Evolutionary conservation across 352 stramenopile genomes (phyloP).

Genomic region (Phytophthora pluvialis): DNA sequence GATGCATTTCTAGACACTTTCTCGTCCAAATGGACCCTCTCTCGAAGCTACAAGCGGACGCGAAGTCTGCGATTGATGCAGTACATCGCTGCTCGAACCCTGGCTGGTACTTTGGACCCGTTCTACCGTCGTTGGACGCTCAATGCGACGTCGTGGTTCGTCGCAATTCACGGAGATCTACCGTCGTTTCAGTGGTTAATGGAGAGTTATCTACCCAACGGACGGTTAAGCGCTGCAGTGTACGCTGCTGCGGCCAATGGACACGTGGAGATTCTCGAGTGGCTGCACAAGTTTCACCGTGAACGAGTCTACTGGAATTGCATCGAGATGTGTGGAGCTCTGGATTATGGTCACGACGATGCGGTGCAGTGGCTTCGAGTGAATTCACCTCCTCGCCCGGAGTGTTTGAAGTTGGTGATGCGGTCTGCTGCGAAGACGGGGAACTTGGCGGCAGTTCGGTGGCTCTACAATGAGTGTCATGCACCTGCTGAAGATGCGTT

Average conservation of each 20-base stretch:
- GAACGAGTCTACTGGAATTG: conserved; percentile 27
- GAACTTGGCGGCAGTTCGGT: conserved; percentile 20
- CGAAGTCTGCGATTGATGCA: conserved; percentile 28
- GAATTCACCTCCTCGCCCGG: conserved; percentile 27
- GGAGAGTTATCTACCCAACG: conserved; percentile 14
- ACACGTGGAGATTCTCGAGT: conserved; percentile 29
- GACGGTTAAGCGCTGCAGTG: conserved; percentile 20
- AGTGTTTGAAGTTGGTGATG: conserved; percentile 34
- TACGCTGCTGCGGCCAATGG: conserved; percentile 33
- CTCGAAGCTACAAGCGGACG: conserved; percentile 23
- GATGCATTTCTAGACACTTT: conserved; percentile 33
- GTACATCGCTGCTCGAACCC: conserved; percentile 21
- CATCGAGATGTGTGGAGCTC: conserved; percentile 35
- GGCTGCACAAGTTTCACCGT: conserved; percentile 20
- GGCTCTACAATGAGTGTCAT: conserved; percentile 24
- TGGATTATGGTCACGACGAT: conserved; percentile 49
- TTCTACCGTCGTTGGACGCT: conserved; percentile 38
- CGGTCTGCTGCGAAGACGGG: conserved; percentile 23
- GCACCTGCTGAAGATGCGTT: conserved; percentile 19
- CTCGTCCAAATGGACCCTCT: conserved; percentile 26
- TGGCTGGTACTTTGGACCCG: conserved; percentile 13
- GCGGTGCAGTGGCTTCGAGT: conserved; percentile 53
- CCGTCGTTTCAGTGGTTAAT: conserved; percentile 32
- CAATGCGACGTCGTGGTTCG: conserved; percentile 28
- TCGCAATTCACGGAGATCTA: conserved; percentile 25